Base-by-base conservation (phyloP, 225 moss, liverwort and hornwort species). In the Sphagnum tenellum region DNA sequence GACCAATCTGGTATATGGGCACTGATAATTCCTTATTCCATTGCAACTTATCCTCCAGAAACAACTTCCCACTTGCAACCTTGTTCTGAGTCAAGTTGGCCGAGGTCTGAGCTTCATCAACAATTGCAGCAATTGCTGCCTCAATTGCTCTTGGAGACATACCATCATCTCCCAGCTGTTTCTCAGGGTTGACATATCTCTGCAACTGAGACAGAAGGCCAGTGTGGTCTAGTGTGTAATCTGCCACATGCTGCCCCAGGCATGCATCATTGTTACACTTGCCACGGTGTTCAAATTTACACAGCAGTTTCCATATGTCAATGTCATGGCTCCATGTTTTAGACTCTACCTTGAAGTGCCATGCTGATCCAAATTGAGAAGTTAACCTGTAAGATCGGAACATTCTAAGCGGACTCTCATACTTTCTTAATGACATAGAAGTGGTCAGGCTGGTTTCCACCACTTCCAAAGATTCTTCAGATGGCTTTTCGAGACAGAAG, bases 271-370 rank as follows among this genome's bases (percentile, higher is more conserved):
- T 84, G 64, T 86, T 89, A 76, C 91, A 92, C 66, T 75, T 82
- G 48, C 91, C 89, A 57, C 89, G 75, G 56, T 82, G 84, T 72
- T 89, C 91, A 78, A 86, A 92, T 72, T 87, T 89, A 75, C 91
- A 92, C 45, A 92, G 81, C 48, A 82, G 82, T 72, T 81, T 85
- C 67, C 70, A 77, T 56, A 86, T 82, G 73, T 83, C 75, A 56
- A 92, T 71, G 47, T 64, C 66, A 66, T 92, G 89, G 73, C 82
- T 89, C 89, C 89, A 89, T 67, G 84, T 89, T 47, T 58, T 72
- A 60, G 89, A 87, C 46, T 14, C 64, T 59, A 76, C 62, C 7
- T 67, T 78, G 13, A 81, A 62, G 64, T 80, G 67, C 70, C 85
- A 79, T 52, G 67, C 62, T 56, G 63, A 61, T 55, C 77, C 73